These are phyloP conservation scores for Claviceps sp. DNA, from an alignment of 2,329 filamentous ascomycete genomes.

Conservation along the genomic window DNA sequence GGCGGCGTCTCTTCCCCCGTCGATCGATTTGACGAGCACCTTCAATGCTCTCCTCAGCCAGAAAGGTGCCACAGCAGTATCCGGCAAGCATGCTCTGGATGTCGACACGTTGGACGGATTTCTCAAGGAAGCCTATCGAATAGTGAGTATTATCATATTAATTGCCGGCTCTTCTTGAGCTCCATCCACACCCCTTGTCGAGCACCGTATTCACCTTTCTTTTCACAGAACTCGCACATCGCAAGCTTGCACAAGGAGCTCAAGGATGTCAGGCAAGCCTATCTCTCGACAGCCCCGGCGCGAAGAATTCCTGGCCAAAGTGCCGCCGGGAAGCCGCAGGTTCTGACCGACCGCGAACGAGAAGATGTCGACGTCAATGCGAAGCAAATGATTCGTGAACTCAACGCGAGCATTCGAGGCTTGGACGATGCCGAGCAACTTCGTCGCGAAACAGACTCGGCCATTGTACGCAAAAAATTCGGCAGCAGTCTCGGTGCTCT, in stretches of 20 bases:
- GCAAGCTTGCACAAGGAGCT: conserved; percentile 68
- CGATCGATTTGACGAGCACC: conserved; percentile 47
- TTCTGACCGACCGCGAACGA: conserved; percentile 67
- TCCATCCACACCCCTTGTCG: too few species aligned
- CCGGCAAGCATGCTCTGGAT: conserved; percentile 23
- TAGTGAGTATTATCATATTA: conserved; percentile 41
- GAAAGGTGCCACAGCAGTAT: conserved; percentile 37
- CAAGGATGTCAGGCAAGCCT: conserved; percentile 71
- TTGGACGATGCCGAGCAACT: conserved; percentile 73
- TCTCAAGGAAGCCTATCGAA: conserved; percentile 84
- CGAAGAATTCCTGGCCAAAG: conserved; percentile 38
- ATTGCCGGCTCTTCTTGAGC: not conserved
- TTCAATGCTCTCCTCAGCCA: conserved; percentile 54
- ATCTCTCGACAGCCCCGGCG: conserved; percentile 68
- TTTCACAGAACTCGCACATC: conserved; percentile 66
- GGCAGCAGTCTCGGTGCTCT: conserved; percentile 50
- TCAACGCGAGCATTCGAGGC: conserved; percentile 67
- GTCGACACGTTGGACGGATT: conserved; percentile 61
- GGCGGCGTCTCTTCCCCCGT: conserved; percentile 18
- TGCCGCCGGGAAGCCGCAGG: conserved; percentile 31
- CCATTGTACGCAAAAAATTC: conserved; percentile 58
- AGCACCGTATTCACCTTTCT: not conserved
- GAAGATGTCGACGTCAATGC: conserved; percentile 81
- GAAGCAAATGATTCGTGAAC: conserved; percentile 70
- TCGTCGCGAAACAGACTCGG: conserved; percentile 60